Evolutionary conservation across 2,329 filamentous ascomycete genomes (phyloP).

Genomic region (Ophiostoma novo-ulmi): DNA sequence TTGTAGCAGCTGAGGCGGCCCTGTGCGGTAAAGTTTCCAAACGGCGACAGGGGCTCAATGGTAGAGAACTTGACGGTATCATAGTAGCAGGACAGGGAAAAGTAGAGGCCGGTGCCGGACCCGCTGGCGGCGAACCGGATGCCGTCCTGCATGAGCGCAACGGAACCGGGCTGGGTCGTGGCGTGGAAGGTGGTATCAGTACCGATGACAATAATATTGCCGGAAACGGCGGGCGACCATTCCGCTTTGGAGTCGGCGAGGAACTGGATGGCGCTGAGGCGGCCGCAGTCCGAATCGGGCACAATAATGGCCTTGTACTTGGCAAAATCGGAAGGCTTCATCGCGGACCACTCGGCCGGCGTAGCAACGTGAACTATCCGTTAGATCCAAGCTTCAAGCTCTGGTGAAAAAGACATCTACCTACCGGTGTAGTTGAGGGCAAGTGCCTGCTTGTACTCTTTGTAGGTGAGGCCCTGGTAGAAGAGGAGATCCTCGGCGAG

Average conservation of each 20-base stretch:
- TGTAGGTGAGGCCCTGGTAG: slow-evolving; percentile 28
- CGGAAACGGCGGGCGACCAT: slow-evolving; percentile 40
- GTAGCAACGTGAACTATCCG: slow-evolving; percentile 25
- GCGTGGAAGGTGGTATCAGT: slow-evolving; percentile 37
- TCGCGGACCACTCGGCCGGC: slow-evolving; percentile 24
- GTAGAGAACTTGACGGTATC: slow-evolving; percentile 28
- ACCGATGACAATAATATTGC: slow-evolving; percentile 41
- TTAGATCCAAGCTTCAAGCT: not conserved
- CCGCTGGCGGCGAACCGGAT: slow-evolving; percentile 31
- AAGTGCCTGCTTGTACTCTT: slow-evolving; percentile 29
- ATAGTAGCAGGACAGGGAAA: slow-evolving; percentile 42
- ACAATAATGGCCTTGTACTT: slow-evolving; percentile 43
- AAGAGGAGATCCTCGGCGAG: slow-evolving; percentile 30
- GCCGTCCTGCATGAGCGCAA: slow-evolving; percentile 37
- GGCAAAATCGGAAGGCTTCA: slow-evolving; percentile 40
- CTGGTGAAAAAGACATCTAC: not conserved
- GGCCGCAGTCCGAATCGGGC: slow-evolving; percentile 37
- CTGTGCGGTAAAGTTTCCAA: slow-evolving; percentile 39
- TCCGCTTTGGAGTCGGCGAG: slow-evolving; percentile 37
- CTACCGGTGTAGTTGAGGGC: slow-evolving; percentile 27
- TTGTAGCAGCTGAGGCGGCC: slow-evolving; percentile 40
- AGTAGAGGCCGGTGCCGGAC: slow-evolving; percentile 32
- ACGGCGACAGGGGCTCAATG: slow-evolving; percentile 32
- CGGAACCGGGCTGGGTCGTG: slow-evolving; percentile 32
- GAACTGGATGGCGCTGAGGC: slow-evolving; percentile 34